phyloP scores from a whole-genome alignment of 169 alveolate species.

The Plasmodium knowlesi region DNA sequence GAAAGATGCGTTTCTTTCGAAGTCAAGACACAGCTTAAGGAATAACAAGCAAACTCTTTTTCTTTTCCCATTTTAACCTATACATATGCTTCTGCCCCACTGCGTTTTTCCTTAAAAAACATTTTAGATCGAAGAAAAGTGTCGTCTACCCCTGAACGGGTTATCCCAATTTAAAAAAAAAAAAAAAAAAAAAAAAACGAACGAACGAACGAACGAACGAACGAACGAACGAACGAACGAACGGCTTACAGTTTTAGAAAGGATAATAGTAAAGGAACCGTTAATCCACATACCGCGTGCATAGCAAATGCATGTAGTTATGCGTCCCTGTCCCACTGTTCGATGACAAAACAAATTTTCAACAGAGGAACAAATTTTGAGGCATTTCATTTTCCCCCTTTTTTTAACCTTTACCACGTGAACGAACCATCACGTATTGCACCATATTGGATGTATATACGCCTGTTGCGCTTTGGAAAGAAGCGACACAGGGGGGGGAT shows the following conservation, averaged over 20 bases:
- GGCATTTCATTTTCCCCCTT: not conserved
- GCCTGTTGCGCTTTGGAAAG: not conserved
- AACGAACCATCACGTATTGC: not conserved
- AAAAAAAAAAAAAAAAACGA: too few relatives aligned
- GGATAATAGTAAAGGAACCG: not conserved
- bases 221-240: too few relatives aligned
- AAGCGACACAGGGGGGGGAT: not conserved
- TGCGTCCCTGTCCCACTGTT: not conserved
- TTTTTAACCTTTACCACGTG: not conserved
- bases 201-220: too few relatives aligned
- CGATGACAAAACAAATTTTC: not conserved
- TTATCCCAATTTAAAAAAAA: not conserved
- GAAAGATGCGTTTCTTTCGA: not conserved
- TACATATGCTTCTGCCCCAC: not conserved
- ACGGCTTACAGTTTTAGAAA: not conserved
- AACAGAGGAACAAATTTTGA: not conserved
- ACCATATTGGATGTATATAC: not conserved
- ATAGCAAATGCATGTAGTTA: not conserved
- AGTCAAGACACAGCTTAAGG: not conserved
- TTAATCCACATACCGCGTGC: not conserved
- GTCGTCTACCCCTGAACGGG: not conserved
- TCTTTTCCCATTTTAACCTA: not conserved
- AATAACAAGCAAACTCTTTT: not conserved
- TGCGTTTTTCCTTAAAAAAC: not conserved
- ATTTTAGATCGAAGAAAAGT: not conserved